These are phyloP conservation scores for Phytopythium aichiense DNA, from an alignment of 352 stramenopile species.

Conservation along the genomic window DNA sequence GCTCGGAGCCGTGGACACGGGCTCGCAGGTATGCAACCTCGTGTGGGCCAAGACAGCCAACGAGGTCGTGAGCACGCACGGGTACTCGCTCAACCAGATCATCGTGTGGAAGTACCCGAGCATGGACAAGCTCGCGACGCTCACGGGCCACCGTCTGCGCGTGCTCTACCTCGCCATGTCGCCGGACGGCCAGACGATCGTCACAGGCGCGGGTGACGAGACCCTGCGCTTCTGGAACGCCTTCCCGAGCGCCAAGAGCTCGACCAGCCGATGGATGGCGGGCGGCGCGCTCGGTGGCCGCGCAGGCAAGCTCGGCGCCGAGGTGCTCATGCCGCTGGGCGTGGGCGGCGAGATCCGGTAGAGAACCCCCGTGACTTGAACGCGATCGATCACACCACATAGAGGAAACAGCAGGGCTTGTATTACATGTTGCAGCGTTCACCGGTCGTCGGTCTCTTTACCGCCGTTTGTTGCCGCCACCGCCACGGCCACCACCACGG, in stretches of 20 bases:
- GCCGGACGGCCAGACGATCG: constrained; percentile 95
- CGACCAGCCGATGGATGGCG: neutral
- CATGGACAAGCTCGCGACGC: constrained; percentile 95
- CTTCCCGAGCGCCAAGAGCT: constrained; percentile 84
- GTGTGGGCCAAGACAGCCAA: constrained; percentile 97
- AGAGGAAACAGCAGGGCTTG: neutral
- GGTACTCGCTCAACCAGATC: constrained; percentile 98
- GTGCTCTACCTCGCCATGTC: constrained; percentile 97
- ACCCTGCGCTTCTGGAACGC: constrained; percentile 98
- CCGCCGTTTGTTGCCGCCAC: constrained; percentile 29
- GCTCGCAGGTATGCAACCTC: constrained; percentile 96
- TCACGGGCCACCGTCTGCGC: constrained; percentile 95
- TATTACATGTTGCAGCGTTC: constrained; percentile 1
- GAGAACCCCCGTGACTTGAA: neutral
- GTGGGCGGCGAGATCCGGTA: constrained; percentile 60
- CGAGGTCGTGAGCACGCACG: constrained; percentile 98
- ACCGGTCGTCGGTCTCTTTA: constrained; percentile 10
- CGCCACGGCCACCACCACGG: constrained; percentile 16
- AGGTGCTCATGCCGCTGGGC: constrained; percentile 55
- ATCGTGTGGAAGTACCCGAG: constrained; percentile 97
- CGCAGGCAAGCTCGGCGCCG: constrained; percentile 41
- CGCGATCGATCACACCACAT: neutral
- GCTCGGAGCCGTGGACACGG: constrained; percentile 94
- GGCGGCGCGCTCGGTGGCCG: constrained; percentile 14
- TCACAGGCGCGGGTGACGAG: constrained; percentile 97